Conservation (phyloP, 768 basidiomycete species). For the Hygrophorus pudorinus region DNA sequence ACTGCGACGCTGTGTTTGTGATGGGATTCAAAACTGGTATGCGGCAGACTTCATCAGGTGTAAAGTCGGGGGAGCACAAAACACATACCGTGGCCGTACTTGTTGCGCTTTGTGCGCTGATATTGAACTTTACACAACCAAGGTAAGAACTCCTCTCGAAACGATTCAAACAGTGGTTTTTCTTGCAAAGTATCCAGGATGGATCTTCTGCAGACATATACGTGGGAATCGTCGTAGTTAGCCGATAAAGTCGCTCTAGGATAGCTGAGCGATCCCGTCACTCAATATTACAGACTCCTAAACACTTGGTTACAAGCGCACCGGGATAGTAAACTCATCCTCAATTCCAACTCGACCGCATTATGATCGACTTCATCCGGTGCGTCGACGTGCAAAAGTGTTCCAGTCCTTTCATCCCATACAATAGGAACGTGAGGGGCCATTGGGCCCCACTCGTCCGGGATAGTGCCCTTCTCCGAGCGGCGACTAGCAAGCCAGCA, state of each 20-base stretch:
- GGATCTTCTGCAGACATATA: slow-evolving; percentile 75
- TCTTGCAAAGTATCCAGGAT: slow-evolving; percentile 63
- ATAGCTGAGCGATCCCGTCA: slow-evolving; percentile 35
- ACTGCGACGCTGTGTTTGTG: slow-evolving; percentile 34
- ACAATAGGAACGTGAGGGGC: slow-evolving; percentile 42
- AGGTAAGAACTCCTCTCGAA: slow-evolving; percentile 85
- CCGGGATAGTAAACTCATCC: slow-evolving; percentile 67
- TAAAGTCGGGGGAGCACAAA: background rate
- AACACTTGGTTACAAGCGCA: slow-evolving; percentile 19
- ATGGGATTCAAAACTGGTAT: slow-evolving; percentile 36
- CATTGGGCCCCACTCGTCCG: slow-evolving; percentile 59
- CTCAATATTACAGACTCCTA: slow-evolving; percentile 1
- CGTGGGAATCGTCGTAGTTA: slow-evolving; percentile 74
- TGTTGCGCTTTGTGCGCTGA: slow-evolving; percentile 45
- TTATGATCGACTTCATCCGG: slow-evolving; percentile 59
- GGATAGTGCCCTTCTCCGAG: slow-evolving; percentile 41
- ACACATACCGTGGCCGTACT: slow-evolving; percentile 46
- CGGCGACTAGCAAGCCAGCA: slow-evolving; percentile 51
- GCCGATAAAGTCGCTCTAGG: slow-evolving; percentile 62
- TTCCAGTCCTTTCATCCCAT: slow-evolving; percentile 57
- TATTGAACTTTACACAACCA: slow-evolving; percentile 89
- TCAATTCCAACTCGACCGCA: slow-evolving; percentile 59
- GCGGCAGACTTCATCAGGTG: slow-evolving; percentile 1
- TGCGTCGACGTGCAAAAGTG: slow-evolving; percentile 65
- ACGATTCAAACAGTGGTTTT: slow-evolving; percentile 66